Evolutionary conservation across 139 green algal genomes (phyloP), one percentile per base, ranked within the genome.

Genomic region (Chlorella sp.): DNA sequence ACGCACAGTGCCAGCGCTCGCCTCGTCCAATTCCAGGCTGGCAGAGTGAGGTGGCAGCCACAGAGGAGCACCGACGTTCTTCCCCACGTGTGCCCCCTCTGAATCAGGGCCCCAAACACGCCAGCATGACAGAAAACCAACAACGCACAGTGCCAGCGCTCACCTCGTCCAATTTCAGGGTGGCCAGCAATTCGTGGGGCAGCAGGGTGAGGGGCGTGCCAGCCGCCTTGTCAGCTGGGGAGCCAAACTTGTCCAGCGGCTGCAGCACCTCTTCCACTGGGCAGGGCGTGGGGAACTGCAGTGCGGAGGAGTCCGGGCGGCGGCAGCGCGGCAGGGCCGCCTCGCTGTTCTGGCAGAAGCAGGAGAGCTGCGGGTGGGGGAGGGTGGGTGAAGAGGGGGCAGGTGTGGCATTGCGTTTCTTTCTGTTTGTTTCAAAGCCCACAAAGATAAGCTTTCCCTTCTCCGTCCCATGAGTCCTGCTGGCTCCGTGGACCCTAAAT

Each of bases 321-420:
- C 84, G 84, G 84, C 84, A 88, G 68, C 84, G 84, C 66, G 84
- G 39, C 84, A 88, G 84, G 66, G 84, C 30, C 66, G 42, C 11
- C 14, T 60, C 84, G 30, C 36, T 40, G 42, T 88, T 88, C 68
- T 88, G 84, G 84, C 84, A 88, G 84, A 88, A 88, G 68, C 84
- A 88, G 28, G 71, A 66, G 83, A 87, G 48, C 83, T 87, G 83
- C 83, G 40, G 57, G 28, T 3, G 60, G 61, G 11, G 3, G 39
- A 19, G 36, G 28, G 61, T 12, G 16, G 80, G 30, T 2, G 32
- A 21, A 16, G 0, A 53, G 48, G 61, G 19, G 57, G 0, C 11
- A 26, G 61, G 30, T 5, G 83, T 14, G 75, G 75, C n/a, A 18
- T 11, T 30, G 26, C 48, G 48, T 16, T 5, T 57, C 48, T n/a